phyloP scores from a whole-genome alignment of 148 eudicot species.

The Dysphania ambrosioides region DNA sequence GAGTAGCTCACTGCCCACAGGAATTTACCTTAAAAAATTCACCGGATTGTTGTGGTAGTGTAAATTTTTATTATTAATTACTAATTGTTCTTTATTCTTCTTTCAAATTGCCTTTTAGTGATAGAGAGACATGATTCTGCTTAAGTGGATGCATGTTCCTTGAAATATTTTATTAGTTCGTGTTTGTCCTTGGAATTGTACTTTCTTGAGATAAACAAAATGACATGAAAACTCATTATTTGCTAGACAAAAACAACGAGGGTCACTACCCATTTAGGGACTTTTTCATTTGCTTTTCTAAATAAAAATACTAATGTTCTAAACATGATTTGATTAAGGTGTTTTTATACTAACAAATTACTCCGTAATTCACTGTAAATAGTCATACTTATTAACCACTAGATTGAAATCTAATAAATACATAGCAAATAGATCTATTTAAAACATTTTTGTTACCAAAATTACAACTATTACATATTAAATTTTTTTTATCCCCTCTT shows the following conservation, averaged over 20 bases:
- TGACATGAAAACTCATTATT: not conserved
- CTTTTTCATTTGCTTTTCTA: not conserved
- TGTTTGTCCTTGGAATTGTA: conserved; percentile 8
- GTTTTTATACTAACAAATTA: too few species aligned
- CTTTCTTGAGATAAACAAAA: conserved; percentile 14
- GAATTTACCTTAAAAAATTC: not conserved
- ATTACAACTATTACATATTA: too few species aligned
- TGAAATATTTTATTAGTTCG: not conserved
- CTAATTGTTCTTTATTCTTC: not conserved
- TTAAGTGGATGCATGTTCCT: conserved; percentile 20
- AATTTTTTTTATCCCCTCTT: too few species aligned
- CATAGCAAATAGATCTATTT: too few species aligned
- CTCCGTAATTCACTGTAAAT: too few species aligned
- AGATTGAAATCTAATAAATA: too few species aligned
- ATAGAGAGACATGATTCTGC: conserved; percentile 5
- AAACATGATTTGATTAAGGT: too few species aligned
- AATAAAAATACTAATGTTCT: too few species aligned
- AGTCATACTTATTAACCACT: too few species aligned
- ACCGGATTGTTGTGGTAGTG: not conserved
- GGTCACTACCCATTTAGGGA: not conserved
- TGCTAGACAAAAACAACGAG: not conserved
- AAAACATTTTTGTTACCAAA: too few species aligned
- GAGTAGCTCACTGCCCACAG: not conserved
- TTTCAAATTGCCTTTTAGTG: not conserved
- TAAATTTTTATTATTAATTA: not conserved